Percentiles rank a stretch among this genome's conserved stretches.
phyloP scores from a whole-genome alignment of 306 rosid genomes.

The Pterocarpus macrocarpus region DNA sequence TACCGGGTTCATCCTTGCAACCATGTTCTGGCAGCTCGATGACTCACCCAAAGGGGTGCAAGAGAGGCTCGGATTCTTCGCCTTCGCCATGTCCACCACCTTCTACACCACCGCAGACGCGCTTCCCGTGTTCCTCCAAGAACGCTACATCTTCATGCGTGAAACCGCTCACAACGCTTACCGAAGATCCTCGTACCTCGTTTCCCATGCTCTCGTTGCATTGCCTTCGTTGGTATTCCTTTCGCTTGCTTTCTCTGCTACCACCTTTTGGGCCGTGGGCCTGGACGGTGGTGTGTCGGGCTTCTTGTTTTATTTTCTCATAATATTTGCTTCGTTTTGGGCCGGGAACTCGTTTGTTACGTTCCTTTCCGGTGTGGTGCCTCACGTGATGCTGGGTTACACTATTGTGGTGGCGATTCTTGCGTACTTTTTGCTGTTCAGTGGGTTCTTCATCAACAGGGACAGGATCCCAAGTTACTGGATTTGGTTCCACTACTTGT shows the following conservation, averaged over 20 bases:
- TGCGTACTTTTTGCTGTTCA: conserved; percentile 88
- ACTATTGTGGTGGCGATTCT: conserved; percentile 85
- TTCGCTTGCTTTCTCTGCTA: conserved; percentile 63
- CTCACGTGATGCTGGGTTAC: conserved; percentile 94
- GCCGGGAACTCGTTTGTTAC: conserved; percentile 94
- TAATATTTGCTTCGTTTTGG: conserved; percentile 85
- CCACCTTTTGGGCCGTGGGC: conserved; percentile 93
- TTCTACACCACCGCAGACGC: conserved; percentile 97
- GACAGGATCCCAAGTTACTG: conserved; percentile 83
- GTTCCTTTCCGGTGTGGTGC: conserved; percentile 88
- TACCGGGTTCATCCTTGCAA: conserved; percentile 86
- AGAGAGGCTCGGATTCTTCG: conserved; percentile 88
- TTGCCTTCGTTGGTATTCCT: conserved; percentile 70
- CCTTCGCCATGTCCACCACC: conserved; percentile 98
- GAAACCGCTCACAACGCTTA: conserved; percentile 93
- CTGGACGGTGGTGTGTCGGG: conserved; percentile 81
- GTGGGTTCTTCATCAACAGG: conserved; percentile 91
- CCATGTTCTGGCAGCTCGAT: conserved; percentile 86
- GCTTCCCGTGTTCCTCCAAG: conserved; percentile 90
- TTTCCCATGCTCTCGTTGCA: conserved; percentile 67
- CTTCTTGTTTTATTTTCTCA: conserved; percentile 69
- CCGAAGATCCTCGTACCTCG: conserved; percentile 75
- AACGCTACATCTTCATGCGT: conserved; percentile 90
- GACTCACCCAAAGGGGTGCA: conserved; percentile 81
- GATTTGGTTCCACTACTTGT: conserved; percentile 95